A percentile compares a stretch with the other conserved stretches of the same genome.
phyloP scores from a whole-genome alignment of 495 filamentous ascomycete species.

The Podospora pseudoanserina region DNA sequence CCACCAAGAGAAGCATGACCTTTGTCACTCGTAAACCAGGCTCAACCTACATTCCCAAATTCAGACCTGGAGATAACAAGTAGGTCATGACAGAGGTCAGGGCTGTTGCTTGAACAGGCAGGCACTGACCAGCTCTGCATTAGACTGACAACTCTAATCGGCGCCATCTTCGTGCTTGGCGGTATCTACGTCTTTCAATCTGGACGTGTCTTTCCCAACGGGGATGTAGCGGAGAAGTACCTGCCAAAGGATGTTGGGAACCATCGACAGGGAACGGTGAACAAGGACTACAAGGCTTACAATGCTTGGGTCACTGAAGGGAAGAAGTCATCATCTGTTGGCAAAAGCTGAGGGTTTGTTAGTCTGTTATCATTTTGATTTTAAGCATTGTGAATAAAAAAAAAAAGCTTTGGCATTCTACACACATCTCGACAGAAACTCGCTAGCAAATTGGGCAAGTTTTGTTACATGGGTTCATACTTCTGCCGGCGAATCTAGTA shows the following conservation, averaged over 20 bases:
- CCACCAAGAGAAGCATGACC: neutral
- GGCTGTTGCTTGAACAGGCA: no score
- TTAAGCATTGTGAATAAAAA: no score
- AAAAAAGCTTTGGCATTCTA: neutral
- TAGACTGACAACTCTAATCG: neutral
- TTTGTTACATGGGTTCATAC: no score
- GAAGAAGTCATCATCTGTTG: neutral
- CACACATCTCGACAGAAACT: no score
- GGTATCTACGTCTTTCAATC: neutral
- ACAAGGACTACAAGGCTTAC: neutral
- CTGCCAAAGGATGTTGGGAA: neutral
- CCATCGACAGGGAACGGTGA: neutral
- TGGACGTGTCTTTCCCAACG: neutral
- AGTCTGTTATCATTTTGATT: no score
- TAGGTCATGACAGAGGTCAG: neutral
- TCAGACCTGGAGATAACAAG: neutral
- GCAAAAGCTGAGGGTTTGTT: neutral
- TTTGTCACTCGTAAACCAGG: neutral
- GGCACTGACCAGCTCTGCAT: no score
- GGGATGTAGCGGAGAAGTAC: neutral
- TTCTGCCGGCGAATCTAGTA: no score
- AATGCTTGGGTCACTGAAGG: neutral
- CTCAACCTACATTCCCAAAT: neutral
- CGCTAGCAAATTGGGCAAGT: no score
- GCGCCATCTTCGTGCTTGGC: neutral